A percentile compares a stretch with the other conserved stretches of the same genome.
phyloP scores from a whole-genome alignment of 108 stramenopile genomes.

The Pinguiococcus pyrenoidosus region DNA sequence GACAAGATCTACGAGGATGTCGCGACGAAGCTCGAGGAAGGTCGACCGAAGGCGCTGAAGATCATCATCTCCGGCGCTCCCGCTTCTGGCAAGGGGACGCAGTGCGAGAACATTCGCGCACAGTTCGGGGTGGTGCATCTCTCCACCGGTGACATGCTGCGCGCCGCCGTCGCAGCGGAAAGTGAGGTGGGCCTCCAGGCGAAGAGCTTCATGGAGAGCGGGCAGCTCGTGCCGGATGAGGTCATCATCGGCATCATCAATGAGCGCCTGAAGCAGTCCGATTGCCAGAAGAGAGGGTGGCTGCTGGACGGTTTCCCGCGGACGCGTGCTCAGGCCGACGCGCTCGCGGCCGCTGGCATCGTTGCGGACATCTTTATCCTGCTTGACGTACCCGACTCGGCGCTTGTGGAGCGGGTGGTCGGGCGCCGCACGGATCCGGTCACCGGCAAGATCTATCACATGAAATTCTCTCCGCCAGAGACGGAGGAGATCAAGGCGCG shows the following conservation, averaged over 20 bases:
- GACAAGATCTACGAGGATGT: constrained; percentile 71
- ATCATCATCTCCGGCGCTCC: constrained; percentile 13
- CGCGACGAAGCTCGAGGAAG: too few relatives aligned
- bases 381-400: constrained; percentile 67
- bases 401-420: constrained; percentile 71
- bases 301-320: constrained; percentile 79
- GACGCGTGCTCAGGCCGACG: constrained; percentile 5
- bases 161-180: constrained; percentile 63
- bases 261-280: constrained; percentile 57
- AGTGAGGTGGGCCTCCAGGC: constrained; percentile 68
- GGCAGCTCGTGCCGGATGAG: constrained; percentile 60
- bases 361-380: constrained; percentile 65
- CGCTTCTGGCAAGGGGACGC: constrained; percentile 9
- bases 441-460: constrained; percentile 82
- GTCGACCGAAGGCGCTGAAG: too few relatives aligned
- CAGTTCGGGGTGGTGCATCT: constrained; percentile 82
- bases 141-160: constrained; percentile 74
- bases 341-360: constrained; percentile 42
- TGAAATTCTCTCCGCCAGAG: constrained; percentile 62
- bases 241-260: constrained; percentile 63
- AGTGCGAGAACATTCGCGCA: constrained; percentile 51
- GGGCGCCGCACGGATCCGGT: constrained; percentile 77
- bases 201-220: constrained; percentile 65
- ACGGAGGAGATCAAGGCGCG: constrained; percentile 39
- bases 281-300: constrained; percentile 49